A percentile compares a stretch with the other conserved stretches of the same genome.
These are phyloP conservation scores for Syncephalis plumigaleata DNA, from an alignment of 371 early-diverging fungal species.

Conservation along the genomic window DNA sequence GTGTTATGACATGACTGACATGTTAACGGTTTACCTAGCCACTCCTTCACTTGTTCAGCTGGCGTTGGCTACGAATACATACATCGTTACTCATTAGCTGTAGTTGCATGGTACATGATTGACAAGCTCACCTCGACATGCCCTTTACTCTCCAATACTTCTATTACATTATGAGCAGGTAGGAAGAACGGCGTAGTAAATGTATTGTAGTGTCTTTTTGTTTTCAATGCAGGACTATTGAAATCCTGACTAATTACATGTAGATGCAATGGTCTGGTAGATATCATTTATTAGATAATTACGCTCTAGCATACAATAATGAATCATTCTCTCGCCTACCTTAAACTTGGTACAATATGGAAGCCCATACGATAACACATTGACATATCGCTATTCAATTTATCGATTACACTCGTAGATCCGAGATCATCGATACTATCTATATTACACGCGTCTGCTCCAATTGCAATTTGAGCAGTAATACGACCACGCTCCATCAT, in stretches of 20 bases:
- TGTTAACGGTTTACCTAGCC: slow-evolving; percentile 1
- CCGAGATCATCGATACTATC: not conserved
- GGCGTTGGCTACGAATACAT: too few species aligned
- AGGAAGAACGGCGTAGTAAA: slow-evolving; percentile 33
- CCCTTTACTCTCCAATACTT: slow-evolving; percentile 11
- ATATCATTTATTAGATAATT: not conserved
- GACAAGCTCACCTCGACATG: slow-evolving; percentile 9
- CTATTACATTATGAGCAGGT: slow-evolving; percentile 11
- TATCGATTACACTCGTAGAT: not conserved
- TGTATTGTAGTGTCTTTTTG: slow-evolving; percentile 39
- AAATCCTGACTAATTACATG: slow-evolving; percentile 42
- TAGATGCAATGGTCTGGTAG: slow-evolving; percentile 28
- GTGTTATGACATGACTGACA: slow-evolving; percentile 7
- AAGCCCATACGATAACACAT: slow-evolving; percentile 31
- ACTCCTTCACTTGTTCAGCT: slow-evolving; percentile 1
- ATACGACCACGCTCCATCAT: slow-evolving; percentile 3
- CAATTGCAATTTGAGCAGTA: not conserved
- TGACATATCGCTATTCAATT: not conserved
- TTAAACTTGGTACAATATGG: slow-evolving; percentile 35
- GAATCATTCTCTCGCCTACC: slow-evolving; percentile 8
- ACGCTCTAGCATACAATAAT: not conserved
- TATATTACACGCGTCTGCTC: not conserved
- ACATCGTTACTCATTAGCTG: not conserved
- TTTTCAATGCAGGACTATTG: slow-evolving; percentile 19
- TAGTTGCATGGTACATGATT: not conserved